These are phyloP conservation scores for Saccharomycopsis hybrid DNA, from an alignment of 1,139 yeast species.

Conservation along the genomic window DNA sequence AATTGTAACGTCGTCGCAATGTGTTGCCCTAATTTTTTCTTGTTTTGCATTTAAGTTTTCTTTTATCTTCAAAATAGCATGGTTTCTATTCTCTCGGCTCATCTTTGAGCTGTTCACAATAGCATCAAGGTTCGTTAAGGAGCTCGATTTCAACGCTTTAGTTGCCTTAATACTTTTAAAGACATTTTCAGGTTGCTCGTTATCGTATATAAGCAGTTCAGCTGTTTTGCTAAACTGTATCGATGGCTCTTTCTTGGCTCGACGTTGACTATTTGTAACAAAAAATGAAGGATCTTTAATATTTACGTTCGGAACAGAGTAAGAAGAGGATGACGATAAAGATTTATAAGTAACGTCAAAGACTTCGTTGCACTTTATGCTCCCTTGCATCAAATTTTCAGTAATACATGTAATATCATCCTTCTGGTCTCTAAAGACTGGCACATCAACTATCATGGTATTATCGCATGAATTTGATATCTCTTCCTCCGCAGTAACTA, in stretches of 20 bases:
- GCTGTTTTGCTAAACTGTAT: slow-evolving; percentile 18
- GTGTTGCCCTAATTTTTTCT: slow-evolving; percentile 28
- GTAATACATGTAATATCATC: slow-evolving; percentile 9
- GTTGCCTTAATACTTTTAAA: not conserved
- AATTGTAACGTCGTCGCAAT: slow-evolving; percentile 29
- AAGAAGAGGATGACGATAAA: not conserved
- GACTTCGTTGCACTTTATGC: slow-evolving; percentile 5
- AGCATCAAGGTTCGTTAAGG: not conserved
- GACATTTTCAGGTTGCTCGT: not conserved
- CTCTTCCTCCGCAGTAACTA: not conserved
- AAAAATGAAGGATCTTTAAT: slow-evolving; percentile 5
- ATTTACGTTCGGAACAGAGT: not conserved
- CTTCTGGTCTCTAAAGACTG: slow-evolving; percentile 11
- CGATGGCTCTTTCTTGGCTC: slow-evolving; percentile 4
- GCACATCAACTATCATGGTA: slow-evolving; percentile 9
- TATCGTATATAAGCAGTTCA: slow-evolving; percentile 17
- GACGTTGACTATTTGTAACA: not conserved
- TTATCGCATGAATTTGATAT: not conserved
- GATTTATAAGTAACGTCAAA: not conserved
- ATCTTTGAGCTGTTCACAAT: not conserved
- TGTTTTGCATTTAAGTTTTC: slow-evolving; percentile 27
- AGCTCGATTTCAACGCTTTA: not conserved
- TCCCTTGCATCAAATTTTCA: slow-evolving; percentile 8
- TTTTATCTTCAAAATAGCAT: slow-evolving; percentile 29
- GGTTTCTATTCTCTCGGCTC: not conserved